A percentile compares a stretch with the other conserved stretches of the same genome.
Conservation (phyloP, 805 yeast species). For the Kazachstania bromeliacearum region DNA sequence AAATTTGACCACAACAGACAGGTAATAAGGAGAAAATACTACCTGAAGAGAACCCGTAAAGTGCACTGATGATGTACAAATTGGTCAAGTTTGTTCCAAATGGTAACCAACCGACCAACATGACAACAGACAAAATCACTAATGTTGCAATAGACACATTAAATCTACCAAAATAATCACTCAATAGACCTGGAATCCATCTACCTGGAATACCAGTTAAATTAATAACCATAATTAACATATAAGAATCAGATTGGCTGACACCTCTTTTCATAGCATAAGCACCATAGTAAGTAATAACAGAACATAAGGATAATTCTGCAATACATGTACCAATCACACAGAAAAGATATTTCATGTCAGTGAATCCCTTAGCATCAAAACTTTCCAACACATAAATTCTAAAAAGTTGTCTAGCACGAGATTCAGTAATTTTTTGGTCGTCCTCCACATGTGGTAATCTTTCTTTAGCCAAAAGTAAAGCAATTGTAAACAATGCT, state of each 20-base stretch:
- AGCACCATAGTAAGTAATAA: slow-evolving; percentile 42
- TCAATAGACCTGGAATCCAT: slow-evolving; percentile 35
- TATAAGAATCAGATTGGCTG: slow-evolving; percentile 31
- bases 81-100: slow-evolving; percentile 28
- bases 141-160: slow-evolving; percentile 38
- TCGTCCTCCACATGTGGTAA: slow-evolving; percentile 34
- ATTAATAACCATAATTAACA: slow-evolving; percentile 39
- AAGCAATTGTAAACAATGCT: slow-evolving; percentile 28
- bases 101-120: slow-evolving; percentile 33
- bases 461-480: slow-evolving; percentile 35
- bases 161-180: slow-evolving; percentile 43
- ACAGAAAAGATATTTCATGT: slow-evolving; percentile 35
- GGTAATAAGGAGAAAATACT: slow-evolving; percentile 48
- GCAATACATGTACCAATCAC: slow-evolving; percentile 38
- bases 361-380: slow-evolving; percentile 34
- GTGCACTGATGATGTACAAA: slow-evolving; percentile 36
- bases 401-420: slow-evolving; percentile 20
- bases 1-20: slow-evolving; percentile 50
- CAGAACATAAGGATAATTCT: slow-evolving; percentile 37
- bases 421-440: slow-evolving; percentile 10
- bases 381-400: slow-evolving; percentile 25
- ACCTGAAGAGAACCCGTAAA: slow-evolving; percentile 47
- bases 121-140: slow-evolving; percentile 23
- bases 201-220: slow-evolving; percentile 36
- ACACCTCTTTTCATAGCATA: slow-evolving; percentile 41